phyloP scores from a whole-genome alignment of 352 stramenopile species.

The Phytophthora idaei region DNA sequence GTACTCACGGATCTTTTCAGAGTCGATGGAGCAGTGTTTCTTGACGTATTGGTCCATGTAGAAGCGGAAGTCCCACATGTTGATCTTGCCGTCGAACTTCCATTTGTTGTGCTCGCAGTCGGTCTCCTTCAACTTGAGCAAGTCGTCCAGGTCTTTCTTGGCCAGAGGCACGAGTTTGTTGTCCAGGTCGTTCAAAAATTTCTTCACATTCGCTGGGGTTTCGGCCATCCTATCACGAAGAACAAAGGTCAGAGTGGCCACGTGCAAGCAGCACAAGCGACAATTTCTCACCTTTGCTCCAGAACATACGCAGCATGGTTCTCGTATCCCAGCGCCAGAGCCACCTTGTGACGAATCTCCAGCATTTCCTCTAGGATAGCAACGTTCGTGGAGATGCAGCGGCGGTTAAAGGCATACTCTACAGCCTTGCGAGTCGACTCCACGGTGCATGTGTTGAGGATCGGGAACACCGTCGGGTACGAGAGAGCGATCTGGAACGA shows the following conservation, averaged over 20 bases:
- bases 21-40: slow-evolving; percentile 88
- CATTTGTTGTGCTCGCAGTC: slow-evolving; percentile 57
- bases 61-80: slow-evolving; percentile 92
- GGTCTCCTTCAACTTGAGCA: slow-evolving; percentile 76
- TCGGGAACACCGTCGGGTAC: slow-evolving; percentile 91
- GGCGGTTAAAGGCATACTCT: slow-evolving; percentile 79
- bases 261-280: background rate
- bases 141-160: slow-evolving; percentile 73
- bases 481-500: slow-evolving; percentile 72
- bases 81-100: slow-evolving; percentile 86
- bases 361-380: slow-evolving; percentile 86
- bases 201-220: slow-evolving; percentile 62
- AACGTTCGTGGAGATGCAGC: slow-evolving; percentile 85
- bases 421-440: slow-evolving; percentile 84
- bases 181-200: slow-evolving; percentile 77
- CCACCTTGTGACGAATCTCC: slow-evolving; percentile 78
- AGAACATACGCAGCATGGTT: slow-evolving; percentile 88
- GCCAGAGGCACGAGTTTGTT: slow-evolving; percentile 79
- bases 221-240: slow-evolving; percentile 64
- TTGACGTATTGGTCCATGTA: slow-evolving; percentile 91
- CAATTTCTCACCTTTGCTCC: slow-evolving; percentile 61
- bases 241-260: slow-evolving; percentile 7
- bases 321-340: slow-evolving; percentile 76
- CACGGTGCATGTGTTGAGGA: slow-evolving; percentile 88
- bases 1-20: slow-evolving; percentile 87